Evolutionary conservation across 345 rosid species (phyloP).

Genomic region (rapeseed (Brassica napus)): Da-Ae NC_063450.1:45044001-45044500

Average conservation of each 20-base stretch:
- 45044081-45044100: slow-evolving; percentile 25
- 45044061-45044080: slow-evolving; percentile 13
- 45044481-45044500: slow-evolving; percentile 15
- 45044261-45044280: slow-evolving; percentile 28
- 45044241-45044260: slow-evolving; percentile 1
- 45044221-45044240: background rate
- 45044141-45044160: background rate
- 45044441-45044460: slow-evolving; percentile 43
- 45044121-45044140: slow-evolving; percentile 35
- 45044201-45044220: background rate
- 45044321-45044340: slow-evolving; percentile 4
- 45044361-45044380: slow-evolving; percentile 12
- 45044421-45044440: slow-evolving; percentile 24
- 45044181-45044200: background rate
- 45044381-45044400: slow-evolving; percentile 15
- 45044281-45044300: slow-evolving; percentile 23
- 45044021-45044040: background rate
- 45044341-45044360: slow-evolving; percentile 1
- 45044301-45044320: slow-evolving; percentile 12
- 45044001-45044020: background rate
- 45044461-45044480: slow-evolving; percentile 33
- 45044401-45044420: slow-evolving; percentile 16
- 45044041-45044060: background rate
- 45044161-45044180: background rate
- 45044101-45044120: slow-evolving; percentile 17